Conservation (phyloP, 1,139 yeast species). For the Magnusiomyces sp. region DNA sequence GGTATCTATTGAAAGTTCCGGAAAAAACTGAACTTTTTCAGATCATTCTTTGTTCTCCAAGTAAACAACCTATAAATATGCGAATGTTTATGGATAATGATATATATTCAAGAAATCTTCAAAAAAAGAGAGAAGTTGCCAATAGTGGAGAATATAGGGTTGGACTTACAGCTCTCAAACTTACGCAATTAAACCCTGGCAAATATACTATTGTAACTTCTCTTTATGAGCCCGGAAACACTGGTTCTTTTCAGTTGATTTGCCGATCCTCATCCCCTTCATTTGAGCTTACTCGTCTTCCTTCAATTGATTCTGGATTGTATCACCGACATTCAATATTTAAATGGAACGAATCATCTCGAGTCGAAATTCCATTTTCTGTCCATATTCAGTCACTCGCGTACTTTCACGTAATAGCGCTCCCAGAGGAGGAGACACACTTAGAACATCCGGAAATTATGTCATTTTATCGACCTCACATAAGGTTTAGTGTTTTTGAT, state of each 20-base stretch:
- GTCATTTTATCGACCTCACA: slow-evolving; percentile 21
- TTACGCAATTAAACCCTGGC: slow-evolving; percentile 33
- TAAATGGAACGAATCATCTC: slow-evolving; percentile 19
- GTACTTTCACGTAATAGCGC: slow-evolving; percentile 8
- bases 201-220: slow-evolving; percentile 32
- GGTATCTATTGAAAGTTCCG: slow-evolving; percentile 36
- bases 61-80: slow-evolving; percentile 27
- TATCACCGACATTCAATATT: slow-evolving; percentile 17
- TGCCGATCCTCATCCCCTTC: slow-evolving; percentile 15
- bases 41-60: slow-evolving; percentile 12
- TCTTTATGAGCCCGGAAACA: slow-evolving; percentile 28
- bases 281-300: slow-evolving; percentile 17
- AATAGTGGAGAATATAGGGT: slow-evolving; percentile 32
- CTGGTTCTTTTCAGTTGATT: slow-evolving; percentile 18
- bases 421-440: slow-evolving; percentile 1
- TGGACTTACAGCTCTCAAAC: slow-evolving; percentile 23
- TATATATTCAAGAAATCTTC: slow-evolving; percentile 23
- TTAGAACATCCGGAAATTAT: slow-evolving; percentile 3
- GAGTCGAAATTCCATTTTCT: slow-evolving; percentile 11
- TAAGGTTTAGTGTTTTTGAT: slow-evolving; percentile 28
- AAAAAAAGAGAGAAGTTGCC: slow-evolving; percentile 28
- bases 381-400: slow-evolving; percentile 12
- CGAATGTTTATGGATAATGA: slow-evolving; percentile 30
- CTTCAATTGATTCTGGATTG: slow-evolving; percentile 21
- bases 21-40: slow-evolving; percentile 10